Evolutionary conservation across 306 rosid genomes (phyloP).

Genomic region (Medicago arabica): DNA sequence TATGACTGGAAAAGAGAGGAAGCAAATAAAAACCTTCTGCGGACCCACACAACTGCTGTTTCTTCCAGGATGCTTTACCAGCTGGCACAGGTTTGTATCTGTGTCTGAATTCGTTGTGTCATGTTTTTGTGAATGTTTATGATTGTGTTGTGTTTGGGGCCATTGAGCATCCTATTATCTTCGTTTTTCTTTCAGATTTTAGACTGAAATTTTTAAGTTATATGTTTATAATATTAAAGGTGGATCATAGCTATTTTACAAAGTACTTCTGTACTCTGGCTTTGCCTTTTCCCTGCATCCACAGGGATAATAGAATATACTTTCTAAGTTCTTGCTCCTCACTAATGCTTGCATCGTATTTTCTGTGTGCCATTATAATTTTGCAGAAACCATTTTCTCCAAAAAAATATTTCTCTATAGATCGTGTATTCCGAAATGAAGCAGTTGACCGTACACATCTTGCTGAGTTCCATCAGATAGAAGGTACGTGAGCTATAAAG

Average conservation of each 20-base stretch:
- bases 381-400: slow-evolving; percentile 84
- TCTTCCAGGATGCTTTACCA: slow-evolving; percentile 89
- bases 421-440: slow-evolving; percentile 97
- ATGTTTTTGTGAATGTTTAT: slow-evolving; percentile 5
- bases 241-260: slow-evolving; percentile 22
- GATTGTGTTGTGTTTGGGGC: slow-evolving; percentile 31
- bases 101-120: slow-evolving; percentile 34
- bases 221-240: slow-evolving; percentile 3
- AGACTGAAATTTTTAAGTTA: background rate
- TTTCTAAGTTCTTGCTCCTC: slow-evolving; percentile 9
- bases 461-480: slow-evolving; percentile 98
- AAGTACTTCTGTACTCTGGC: background rate
- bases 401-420: slow-evolving; percentile 90
- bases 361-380: slow-evolving; percentile 31
- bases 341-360: background rate
- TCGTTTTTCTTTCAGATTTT: slow-evolving; percentile 16
- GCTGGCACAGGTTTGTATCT: slow-evolving; percentile 77
- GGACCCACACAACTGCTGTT: slow-evolving; percentile 96
- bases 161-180: slow-evolving; percentile 9
- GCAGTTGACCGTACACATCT: slow-evolving; percentile 99
- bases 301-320: background rate
- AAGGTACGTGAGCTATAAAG: slow-evolving; percentile 62
- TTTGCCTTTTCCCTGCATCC: background rate
- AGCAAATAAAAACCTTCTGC: slow-evolving; percentile 86
- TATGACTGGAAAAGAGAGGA: slow-evolving; percentile 94